These are phyloP conservation scores for Diaporthe amygdali DNA, from an alignment of 2,329 filamentous ascomycete species.

Conservation along the genomic window DNA sequence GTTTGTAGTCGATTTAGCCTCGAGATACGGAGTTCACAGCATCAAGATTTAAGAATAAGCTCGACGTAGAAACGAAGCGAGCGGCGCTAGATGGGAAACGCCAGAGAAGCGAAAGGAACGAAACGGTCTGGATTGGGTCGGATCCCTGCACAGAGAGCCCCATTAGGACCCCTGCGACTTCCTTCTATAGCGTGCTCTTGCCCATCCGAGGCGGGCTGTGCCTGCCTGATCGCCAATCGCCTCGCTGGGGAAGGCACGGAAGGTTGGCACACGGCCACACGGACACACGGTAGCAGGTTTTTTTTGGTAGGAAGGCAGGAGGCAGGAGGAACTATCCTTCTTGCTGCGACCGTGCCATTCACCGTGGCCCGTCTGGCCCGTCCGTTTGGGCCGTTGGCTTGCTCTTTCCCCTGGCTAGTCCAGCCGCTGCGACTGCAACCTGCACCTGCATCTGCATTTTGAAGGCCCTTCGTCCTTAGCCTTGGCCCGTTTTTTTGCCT, in stretches of 20 bases:
- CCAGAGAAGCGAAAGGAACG: not conserved
- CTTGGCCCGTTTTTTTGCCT: not conserved
- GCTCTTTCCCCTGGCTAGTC: not conserved
- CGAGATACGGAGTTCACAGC: too few species aligned
- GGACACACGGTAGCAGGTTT: not conserved
- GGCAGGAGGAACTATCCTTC: not conserved
- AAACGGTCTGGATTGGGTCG: too few species aligned
- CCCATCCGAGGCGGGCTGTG: not conserved
- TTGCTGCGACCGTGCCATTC: not conserved
- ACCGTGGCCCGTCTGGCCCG: not conserved
- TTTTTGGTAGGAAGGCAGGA: not conserved
- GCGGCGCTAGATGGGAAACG: not conserved
- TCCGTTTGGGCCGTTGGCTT: too few species aligned
- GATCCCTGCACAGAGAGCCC: not conserved
- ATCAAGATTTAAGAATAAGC: too few species aligned
- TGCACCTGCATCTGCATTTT: not conserved
- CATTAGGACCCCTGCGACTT: not conserved
- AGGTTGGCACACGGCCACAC: not conserved
- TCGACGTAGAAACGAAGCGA: not conserved
- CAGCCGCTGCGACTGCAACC: not conserved
- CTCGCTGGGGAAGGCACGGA: not conserved
- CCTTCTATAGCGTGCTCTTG: not conserved
- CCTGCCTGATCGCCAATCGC: conserved; percentile 14
- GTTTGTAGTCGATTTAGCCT: not conserved
- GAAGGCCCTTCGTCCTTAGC: not conserved